Conservation (phyloP, 495 filamentous ascomycete genomes). For the Letharia lupina region DNA sequence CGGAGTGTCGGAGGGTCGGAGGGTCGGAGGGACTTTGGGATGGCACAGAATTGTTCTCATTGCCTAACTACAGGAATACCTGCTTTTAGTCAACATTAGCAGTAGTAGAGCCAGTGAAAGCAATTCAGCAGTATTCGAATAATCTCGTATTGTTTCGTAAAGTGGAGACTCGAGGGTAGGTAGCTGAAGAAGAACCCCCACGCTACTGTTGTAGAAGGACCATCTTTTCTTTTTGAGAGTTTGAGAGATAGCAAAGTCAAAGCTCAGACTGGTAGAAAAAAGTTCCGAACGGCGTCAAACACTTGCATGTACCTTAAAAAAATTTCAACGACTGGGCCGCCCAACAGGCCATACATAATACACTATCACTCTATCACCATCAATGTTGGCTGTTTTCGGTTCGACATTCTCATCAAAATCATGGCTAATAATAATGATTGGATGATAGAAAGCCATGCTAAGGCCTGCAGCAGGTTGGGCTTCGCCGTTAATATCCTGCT, state of each 20-base stretch:
- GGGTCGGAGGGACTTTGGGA: not conserved
- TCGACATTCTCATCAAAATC: not conserved
- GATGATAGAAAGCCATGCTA: not conserved
- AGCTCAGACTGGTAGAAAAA: conserved; percentile 10
- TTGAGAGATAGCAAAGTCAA: conserved; percentile 5
- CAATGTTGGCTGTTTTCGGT: not conserved
- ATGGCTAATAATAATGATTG: not conserved
- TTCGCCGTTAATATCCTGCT: not conserved
- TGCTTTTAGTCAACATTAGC: not conserved
- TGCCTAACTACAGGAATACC: not conserved
- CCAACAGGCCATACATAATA: too few species aligned
- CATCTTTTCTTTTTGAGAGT: not conserved
- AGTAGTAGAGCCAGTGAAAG: not conserved
- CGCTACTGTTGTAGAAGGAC: not conserved
- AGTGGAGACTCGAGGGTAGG: not conserved
- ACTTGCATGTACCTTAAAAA: conserved; percentile 5
- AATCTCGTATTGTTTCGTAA: not conserved
- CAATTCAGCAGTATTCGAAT: not conserved
- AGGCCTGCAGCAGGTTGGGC: not conserved
- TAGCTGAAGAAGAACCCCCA: not conserved
- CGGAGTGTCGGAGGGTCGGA: not conserved
- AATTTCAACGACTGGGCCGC: not conserved
- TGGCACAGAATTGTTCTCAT: not conserved
- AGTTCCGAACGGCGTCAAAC: conserved; percentile 3
- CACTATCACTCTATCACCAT: not conserved